A percentile compares a stretch with the other conserved stretches of the same genome.
Evolutionary conservation across 345 rosid species (phyloP).

Genomic region (Ricinus communis): DNA sequence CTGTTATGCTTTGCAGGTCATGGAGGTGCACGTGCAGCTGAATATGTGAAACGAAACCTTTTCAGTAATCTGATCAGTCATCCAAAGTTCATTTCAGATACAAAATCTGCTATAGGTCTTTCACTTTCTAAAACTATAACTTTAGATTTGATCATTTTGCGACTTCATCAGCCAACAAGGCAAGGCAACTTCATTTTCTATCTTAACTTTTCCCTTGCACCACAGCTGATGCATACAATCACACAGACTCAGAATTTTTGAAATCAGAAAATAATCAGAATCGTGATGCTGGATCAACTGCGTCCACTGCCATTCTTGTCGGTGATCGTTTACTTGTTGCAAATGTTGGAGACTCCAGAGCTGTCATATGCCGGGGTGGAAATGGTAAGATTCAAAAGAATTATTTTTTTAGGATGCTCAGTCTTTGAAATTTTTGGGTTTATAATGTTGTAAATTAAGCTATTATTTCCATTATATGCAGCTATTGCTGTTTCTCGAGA

Average conservation of each 20-base stretch:
- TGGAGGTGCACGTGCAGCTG: constrained; percentile 99
- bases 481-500: constrained; percentile 98
- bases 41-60: constrained; percentile 90
- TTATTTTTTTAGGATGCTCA: neutral
- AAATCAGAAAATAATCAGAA: constrained; percentile 89
- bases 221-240: constrained; percentile 93
- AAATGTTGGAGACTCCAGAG: constrained; percentile 98
- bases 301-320: constrained; percentile 92
- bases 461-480: constrained; percentile 27
- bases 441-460: neutral
- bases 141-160: constrained; percentile 6
- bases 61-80: constrained; percentile 91
- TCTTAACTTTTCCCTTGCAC: constrained; percentile 12
- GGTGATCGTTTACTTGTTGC: constrained; percentile 95
- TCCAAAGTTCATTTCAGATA: constrained; percentile 95
- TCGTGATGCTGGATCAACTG: constrained; percentile 99
- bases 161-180: constrained; percentile 11
- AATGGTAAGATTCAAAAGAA: constrained; percentile 47
- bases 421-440: neutral
- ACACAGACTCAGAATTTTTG: constrained; percentile 88
- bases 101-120: constrained; percentile 88
- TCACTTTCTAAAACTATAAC: constrained; percentile 5
- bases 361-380: constrained; percentile 95
- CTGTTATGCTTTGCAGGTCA: constrained; percentile 62
- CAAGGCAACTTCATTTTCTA: constrained; percentile 20